A percentile compares a stretch with the other conserved stretches of the same genome.
These are phyloP conservation scores for Secale cereale DNA, from an alignment of 176 grass and related monocot species.

Conservation along the genomic window DNA sequence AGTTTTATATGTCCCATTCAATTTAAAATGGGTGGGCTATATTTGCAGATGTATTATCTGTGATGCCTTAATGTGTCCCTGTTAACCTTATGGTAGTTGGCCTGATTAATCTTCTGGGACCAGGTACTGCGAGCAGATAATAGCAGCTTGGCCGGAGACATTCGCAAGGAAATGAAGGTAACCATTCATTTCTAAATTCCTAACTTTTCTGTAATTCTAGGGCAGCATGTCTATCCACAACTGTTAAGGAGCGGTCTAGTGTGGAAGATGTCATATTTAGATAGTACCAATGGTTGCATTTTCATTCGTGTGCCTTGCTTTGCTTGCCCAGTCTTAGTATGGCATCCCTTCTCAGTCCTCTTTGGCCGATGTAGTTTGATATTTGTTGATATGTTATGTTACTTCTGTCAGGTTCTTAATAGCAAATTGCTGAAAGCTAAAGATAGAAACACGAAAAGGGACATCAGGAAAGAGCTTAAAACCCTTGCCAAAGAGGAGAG, in stretches of 20 bases:
- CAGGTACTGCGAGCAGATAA: slow-evolving; percentile 96
- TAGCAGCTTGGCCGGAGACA: slow-evolving; percentile 90
- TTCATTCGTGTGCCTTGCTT: not conserved
- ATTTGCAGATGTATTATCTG: not conserved
- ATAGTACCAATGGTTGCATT: not conserved
- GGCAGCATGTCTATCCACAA: not conserved
- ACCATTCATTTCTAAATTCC: not conserved
- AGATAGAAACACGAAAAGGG: slow-evolving; percentile 83
- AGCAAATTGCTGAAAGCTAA: slow-evolving; percentile 91
- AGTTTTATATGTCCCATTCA: slow-evolving; percentile 1
- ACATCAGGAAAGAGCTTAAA: slow-evolving; percentile 90
- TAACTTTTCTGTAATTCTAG: not conserved
- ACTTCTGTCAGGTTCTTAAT: slow-evolving; percentile 56
- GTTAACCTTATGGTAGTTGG: not conserved
- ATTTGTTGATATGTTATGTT: not conserved
- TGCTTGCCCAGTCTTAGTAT: too few species aligned
- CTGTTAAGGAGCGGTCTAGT: slow-evolving; percentile 1
- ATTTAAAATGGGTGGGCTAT: slow-evolving; percentile 2
- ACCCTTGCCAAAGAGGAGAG: slow-evolving; percentile 88
- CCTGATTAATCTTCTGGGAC: slow-evolving; percentile 15
- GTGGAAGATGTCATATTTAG: not conserved
- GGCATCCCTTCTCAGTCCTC: too few species aligned
- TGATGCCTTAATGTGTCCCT: not conserved
- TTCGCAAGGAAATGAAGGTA: slow-evolving; percentile 99
- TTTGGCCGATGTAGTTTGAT: not conserved